These are phyloP conservation scores for Apophysomyces variabilis DNA, from an alignment of 371 early-diverging fungal genomes.

Conservation along the genomic window DNA sequence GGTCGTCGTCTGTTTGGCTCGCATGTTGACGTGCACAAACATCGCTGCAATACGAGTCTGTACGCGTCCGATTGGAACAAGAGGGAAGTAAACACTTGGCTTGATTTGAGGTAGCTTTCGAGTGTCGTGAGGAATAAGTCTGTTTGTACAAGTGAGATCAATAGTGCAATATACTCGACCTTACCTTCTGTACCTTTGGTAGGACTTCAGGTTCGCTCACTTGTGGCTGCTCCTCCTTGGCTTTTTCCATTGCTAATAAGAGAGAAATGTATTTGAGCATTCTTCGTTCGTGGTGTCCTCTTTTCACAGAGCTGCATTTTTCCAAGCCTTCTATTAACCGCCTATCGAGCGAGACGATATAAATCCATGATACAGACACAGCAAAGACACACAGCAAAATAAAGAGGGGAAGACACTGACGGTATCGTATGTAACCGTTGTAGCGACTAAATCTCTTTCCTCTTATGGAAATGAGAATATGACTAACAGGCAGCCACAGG, in stretches of 20 bases:
- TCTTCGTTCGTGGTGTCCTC: not conserved
- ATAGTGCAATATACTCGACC: not conserved
- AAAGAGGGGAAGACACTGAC: not conserved
- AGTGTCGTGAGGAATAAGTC: slow-evolving; percentile 22
- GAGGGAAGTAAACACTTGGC: slow-evolving; percentile 36
- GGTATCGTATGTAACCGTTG: not conserved
- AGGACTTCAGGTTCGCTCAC: not conserved
- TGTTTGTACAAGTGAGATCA: not conserved
- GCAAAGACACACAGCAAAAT: not conserved
- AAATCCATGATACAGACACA: not conserved
- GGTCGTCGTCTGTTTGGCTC: slow-evolving; percentile 17
- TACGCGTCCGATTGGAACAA: slow-evolving; percentile 42
- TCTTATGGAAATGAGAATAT: not conserved
- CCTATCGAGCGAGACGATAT: slow-evolving; percentile 6
- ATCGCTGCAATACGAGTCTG: slow-evolving; percentile 52
- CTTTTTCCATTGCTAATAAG: not conserved
- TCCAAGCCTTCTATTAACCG: not conserved
- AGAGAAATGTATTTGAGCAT: not conserved
- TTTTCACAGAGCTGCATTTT: not conserved
- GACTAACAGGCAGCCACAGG: slow-evolving; percentile 9
- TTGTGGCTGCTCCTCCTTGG: not conserved
- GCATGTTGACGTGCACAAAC: slow-evolving; percentile 37
- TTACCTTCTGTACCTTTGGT: slow-evolving; percentile 9
- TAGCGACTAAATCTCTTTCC: not conserved
- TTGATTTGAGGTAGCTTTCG: slow-evolving; percentile 18